Evolutionary conservation across 2,329 filamentous ascomycete species (phyloP), one percentile per base, ranked within the genome.

Genomic region (Cercospora sojina): DNA sequence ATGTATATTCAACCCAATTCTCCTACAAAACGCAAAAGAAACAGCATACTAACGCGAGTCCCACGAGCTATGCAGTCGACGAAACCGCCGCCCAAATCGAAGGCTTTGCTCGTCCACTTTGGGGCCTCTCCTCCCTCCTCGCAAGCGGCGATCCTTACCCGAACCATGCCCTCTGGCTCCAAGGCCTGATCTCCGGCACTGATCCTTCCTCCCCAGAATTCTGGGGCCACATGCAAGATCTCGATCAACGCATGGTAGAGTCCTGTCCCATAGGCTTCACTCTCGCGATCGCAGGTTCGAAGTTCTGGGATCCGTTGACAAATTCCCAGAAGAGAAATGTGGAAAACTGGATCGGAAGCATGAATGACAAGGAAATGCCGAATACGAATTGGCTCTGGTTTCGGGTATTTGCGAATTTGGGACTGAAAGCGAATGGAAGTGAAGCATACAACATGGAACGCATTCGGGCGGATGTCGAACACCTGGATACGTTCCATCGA

Each of bases 211-310:
- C 81, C 65, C 83, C 86, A 0, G 91, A 93, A 78, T 93, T 89
- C 74, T 94, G 91, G 91, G 91, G 90, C 0, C 88, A 86, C 64
- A 90, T 91, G 69, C 84, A 88, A 70, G 90, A 93, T 74, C 88
- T 89, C 65, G 91, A 93, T 74, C 91, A 93, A 81, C 83, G 91
- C 27, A 93, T 93, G 91, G 91, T 93, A 2, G 91, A 94, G 77
- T 91, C 92, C 84, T 93, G 90, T 74, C 90, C 91, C 0, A 83
- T 93, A 66, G 91, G 91, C 0, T 93, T 88, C 73, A 87, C 90
- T 1, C 81, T 94, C 62, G 90, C 90, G 32, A 88, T 92, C 61
- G 90, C 88, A 35, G 82, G 83, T 29, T 79, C 76, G 81, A 83
- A 75, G 71, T 85, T 92, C 66, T 93, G 90, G 90, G 81, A 88